Evolutionary conservation across 2,329 filamentous ascomycete species (phyloP), one percentile per base, ranked within the genome.

Genomic region (Alternaria ethzedia): DNA sequence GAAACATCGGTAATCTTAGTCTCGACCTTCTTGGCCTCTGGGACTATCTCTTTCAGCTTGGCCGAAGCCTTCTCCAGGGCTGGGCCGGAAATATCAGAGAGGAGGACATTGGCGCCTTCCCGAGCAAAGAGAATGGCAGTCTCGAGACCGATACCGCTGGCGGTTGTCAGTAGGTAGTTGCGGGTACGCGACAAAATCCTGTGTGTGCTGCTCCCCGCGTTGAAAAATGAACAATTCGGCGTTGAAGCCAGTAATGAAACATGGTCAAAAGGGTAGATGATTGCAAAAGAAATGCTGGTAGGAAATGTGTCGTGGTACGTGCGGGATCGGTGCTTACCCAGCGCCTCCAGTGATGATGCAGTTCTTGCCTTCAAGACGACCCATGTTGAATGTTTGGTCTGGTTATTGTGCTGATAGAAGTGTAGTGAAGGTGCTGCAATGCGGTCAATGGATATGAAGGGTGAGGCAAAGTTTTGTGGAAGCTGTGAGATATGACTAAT

Each of bases 101-200:
- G 89, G 69, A 97, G 84, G 60, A 97, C 89, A 66, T 88, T 91
- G 75, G 93, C 94, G 66, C 94, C 94, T 84, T 97, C 94, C 68
- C 91, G 91, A 63, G 90, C 91, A 77, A 97, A 97, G 63, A 97
- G 91, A 71, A 97, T 94, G 59, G 88, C 88, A 3, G 94, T 97
- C 84, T 97, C 94, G 52, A 97, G 91, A 70, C 94, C 94, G 76
- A 97, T 97, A 76, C 94, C 94, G 76, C 94, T 94, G 75, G 21
- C 36, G 25, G 2, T 26, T 25, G 69, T 79, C 64, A 78, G 73
- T 46, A 23, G 41, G 26, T 7, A 49, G 55, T 20, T 23, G 32
- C 25, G 36, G 36, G 11, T 11, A n/a, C 32, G 25, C 15, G 44
- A 6, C 11, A 44, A 12, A 30, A 25, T 6, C 20, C 23, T 32